These are phyloP conservation scores for Sisymbrium irio DNA, from an alignment of 345 rosid species.

Conservation along the genomic window DNA sequence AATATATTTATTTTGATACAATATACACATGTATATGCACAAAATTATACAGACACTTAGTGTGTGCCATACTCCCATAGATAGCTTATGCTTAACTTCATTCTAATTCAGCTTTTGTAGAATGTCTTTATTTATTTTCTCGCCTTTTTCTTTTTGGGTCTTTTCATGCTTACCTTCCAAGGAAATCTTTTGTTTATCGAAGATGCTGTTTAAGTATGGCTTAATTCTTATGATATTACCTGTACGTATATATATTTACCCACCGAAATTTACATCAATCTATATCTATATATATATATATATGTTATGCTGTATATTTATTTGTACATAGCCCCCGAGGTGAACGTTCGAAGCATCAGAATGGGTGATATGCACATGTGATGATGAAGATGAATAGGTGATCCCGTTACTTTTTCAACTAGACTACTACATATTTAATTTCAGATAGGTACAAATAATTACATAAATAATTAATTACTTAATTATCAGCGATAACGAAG, in stretches of 20 bases:
- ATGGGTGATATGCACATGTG: slow-evolving; percentile 32
- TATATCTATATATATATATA: neutral
- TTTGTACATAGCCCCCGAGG: slow-evolving; percentile 15
- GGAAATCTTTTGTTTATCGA: neutral
- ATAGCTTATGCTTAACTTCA: slow-evolving; percentile 25
- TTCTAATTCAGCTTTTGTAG: slow-evolving; percentile 35
- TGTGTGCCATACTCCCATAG: slow-evolving; percentile 9
- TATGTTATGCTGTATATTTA: neutral
- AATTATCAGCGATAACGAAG: slow-evolving; percentile 8
- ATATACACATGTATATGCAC: neutral
- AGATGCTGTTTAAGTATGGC: neutral
- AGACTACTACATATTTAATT: slow-evolving; percentile 3
- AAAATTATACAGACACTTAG: neutral
- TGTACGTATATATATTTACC: neutral
- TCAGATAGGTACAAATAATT: slow-evolving; percentile 29
- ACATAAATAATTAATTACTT: neutral
- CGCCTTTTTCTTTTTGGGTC: slow-evolving; percentile 19
- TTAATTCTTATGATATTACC: neutral
- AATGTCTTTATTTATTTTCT: slow-evolving; percentile 31
- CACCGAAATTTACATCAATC: neutral
- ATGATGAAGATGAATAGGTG: slow-evolving; percentile 13
- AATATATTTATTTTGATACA: neutral
- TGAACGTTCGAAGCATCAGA: slow-evolving; percentile 28
- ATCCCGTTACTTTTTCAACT: neutral
- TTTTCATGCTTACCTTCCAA: slow-evolving; percentile 37